Evolutionary conservation across 2,329 filamentous ascomycete genomes (phyloP).

Genomic region (Penicillium capsulatum): DNA sequence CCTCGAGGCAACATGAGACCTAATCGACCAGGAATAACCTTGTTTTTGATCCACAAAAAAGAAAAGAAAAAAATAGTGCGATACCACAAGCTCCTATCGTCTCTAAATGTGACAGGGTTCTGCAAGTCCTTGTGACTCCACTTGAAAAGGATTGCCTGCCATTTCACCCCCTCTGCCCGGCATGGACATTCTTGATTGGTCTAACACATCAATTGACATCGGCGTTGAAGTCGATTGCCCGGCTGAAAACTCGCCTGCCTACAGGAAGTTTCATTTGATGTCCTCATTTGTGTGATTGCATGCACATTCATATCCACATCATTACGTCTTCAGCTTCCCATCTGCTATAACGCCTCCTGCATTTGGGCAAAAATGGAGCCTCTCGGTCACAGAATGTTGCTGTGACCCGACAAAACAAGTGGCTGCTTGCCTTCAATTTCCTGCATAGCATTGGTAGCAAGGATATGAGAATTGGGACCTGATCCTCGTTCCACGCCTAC

Average conservation of each 20-base stretch:
- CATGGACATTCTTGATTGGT: slow-evolving; percentile 18
- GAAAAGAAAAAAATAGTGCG: no score
- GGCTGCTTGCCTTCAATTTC: slow-evolving; percentile 13
- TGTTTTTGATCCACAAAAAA: slow-evolving; percentile 20
- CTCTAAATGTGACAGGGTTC: slow-evolving; percentile 21
- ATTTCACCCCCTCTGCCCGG: slow-evolving; percentile 7
- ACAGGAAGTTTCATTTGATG: slow-evolving; percentile 11
- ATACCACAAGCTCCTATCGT: slow-evolving; percentile 13
- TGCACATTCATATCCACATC: slow-evolving; percentile 14
- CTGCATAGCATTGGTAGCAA: slow-evolving; percentile 15
- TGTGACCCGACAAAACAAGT: slow-evolving; percentile 20
- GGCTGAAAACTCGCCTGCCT: slow-evolving; percentile 9
- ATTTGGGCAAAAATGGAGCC: slow-evolving; percentile 10
- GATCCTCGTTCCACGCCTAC: slow-evolving; percentile 21
- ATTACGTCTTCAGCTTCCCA: slow-evolving; percentile 6
- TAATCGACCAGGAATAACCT: slow-evolving; percentile 24
- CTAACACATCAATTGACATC: slow-evolving; percentile 14
- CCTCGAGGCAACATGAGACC: slow-evolving; percentile 28
- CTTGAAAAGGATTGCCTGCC: slow-evolving; percentile 11
- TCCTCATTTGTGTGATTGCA: slow-evolving; percentile 23
- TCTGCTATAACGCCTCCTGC: slow-evolving; percentile 10
- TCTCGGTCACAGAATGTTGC: slow-evolving; percentile 12
- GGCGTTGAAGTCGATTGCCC: slow-evolving; percentile 15
- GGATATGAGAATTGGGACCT: slow-evolving; percentile 18
- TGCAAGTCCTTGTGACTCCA: slow-evolving; percentile 18